Base-by-base conservation (phyloP, 768 basidiomycete genomes). In the Psilocybe sp. region DNA sequence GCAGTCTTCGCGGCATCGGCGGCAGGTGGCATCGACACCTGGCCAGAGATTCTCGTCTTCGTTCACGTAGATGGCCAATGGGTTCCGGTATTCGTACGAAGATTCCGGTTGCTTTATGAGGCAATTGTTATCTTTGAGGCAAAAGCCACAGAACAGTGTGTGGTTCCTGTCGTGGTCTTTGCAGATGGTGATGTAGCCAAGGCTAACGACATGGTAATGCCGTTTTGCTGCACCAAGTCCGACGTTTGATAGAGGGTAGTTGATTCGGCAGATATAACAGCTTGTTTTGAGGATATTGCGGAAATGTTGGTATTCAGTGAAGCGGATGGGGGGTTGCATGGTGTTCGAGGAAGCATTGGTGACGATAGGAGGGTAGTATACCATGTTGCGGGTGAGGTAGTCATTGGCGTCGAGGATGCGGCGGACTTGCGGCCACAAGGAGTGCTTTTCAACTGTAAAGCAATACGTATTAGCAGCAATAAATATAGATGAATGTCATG, bases 31-130 rank as follows among this genome's bases (percentile, higher is more conserved):
- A 28, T 82, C 80, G 10, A 85, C 75, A 5, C 72, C 73, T 0
- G 83, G 80, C 77, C 84, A 89, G 0, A 79, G 76, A 11, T 83
- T 80, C 14, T 82, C 77, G 63, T 90, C 88, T 52, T 88, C 87
- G 59, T 89, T 89, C 59, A 87, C 86, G 4, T 78, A 67, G 51
- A 81, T 78, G 28, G 72, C 77, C 10, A 82, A 73, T 14, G 67
- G 23, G 35, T 61, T 56, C n/a, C 52, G 36, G 3, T 59, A 28
- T 10, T 64, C 63, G 14, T 54, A 57, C 11, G 56, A 43, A 23
- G 59, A 47, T 49, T 60, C 54, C 9, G 34, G 5, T 14, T 69
- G 66, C 36, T 64, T 50, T 5, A 63, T 56, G 20, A 65, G 64
- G 32, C 64, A 60, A 20, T 51, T 65, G 35, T 78, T 73, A 51